Base-by-base conservation (phyloP, 2,329 filamentous ascomycete genomes). In the Albophoma yamanashiensis region DNA sequence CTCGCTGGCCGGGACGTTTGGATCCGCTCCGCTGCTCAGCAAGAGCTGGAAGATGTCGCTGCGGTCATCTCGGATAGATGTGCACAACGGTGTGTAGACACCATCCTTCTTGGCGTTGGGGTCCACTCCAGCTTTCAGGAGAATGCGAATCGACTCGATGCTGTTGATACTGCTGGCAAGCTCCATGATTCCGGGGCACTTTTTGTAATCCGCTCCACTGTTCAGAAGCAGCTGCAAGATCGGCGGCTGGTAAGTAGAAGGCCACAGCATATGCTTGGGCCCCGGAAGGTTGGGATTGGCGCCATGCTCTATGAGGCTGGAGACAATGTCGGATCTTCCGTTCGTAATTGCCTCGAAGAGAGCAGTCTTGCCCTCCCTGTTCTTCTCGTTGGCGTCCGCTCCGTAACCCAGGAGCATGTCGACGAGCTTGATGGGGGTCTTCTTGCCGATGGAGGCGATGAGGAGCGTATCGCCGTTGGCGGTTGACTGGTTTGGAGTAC, bases 241-340 rank as follows among this genome's bases (percentile, higher is more conserved):
- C 9, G 76, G 72, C 0, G 85, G 76, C 58, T 86, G 78, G 70
- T 85, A 83, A 0, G 80, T 81, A 0, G 85, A 78, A 2, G 85
- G 84, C 86, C 86, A 87, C 31, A 89, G 77, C 71, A 86, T 82
- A 73, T 89, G 83, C 70, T 88, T 87, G 14, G 86, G 85, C 1
- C 84, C 86, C 1, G 87, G 87, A 7, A 89, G 74, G 68, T 90
- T 89, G 11, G 86, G 81, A 65, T 89, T 81, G 2, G 87, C 87
- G 3, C 82, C 80, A 59, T 85, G 79, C 58, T 88, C 73, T 3
- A 79, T 67, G 38, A 79, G 71, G 2, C 68, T 69, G 11, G 72
- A 76, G 61, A 87, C 80, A 1, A 87, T 75, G 61, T 88, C 84
- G 56, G 79, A 72, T 7, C 86, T 78, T 14, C 78, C 79, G 22